Percentiles rank a stretch among this genome's conserved stretches.
Conservation (phyloP, 495 filamentous ascomycete species). For the Hyaloscypha variabilis region DNA sequence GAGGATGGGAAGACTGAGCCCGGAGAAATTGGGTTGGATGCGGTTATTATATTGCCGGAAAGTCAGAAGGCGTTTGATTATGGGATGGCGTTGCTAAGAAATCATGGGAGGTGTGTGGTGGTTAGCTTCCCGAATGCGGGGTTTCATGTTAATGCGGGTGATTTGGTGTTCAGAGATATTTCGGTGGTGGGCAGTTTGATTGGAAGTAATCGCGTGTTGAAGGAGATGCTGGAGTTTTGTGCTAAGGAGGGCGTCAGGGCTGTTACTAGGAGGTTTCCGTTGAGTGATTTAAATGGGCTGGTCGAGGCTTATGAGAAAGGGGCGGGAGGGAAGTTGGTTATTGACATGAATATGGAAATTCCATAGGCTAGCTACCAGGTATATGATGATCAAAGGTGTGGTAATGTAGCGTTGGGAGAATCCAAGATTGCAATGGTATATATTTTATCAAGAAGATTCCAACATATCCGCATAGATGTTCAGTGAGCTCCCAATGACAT, state of each 20-base stretch:
- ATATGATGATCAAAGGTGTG: too few relatives aligned
- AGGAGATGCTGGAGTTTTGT: conserved; percentile 50
- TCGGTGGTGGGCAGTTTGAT: conserved; percentile 46
- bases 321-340: conserved; percentile 76
- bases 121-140: conserved; percentile 45
- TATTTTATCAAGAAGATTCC: conserved; percentile 5
- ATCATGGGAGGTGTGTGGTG: conserved; percentile 42
- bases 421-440: too few relatives aligned
- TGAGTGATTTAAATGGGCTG: conserved; percentile 40
- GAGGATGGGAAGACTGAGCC: conserved; percentile 34
- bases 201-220: conserved; percentile 45
- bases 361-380: too few relatives aligned
- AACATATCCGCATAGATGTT: conserved; percentile 9
- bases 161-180: conserved; percentile 55
- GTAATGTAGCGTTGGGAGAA: too few relatives aligned
- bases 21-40: conserved; percentile 42
- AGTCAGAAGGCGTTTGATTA: conserved; percentile 44
- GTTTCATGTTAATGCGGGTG: conserved; percentile 43
- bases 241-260: conserved; percentile 49
- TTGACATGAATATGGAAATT: conserved; percentile 62
- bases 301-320: conserved; percentile 63
- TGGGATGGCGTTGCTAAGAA: conserved; percentile 40
- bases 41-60: conserved; percentile 46
- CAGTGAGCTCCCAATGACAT: conserved; percentile 1
- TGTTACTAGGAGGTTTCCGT: conserved; percentile 37